Evolutionary conservation across 2,329 filamentous ascomycete genomes (phyloP), one percentile per base, ranked within the genome.

Genomic region (Aspergillus pseudoterreus): DNA sequence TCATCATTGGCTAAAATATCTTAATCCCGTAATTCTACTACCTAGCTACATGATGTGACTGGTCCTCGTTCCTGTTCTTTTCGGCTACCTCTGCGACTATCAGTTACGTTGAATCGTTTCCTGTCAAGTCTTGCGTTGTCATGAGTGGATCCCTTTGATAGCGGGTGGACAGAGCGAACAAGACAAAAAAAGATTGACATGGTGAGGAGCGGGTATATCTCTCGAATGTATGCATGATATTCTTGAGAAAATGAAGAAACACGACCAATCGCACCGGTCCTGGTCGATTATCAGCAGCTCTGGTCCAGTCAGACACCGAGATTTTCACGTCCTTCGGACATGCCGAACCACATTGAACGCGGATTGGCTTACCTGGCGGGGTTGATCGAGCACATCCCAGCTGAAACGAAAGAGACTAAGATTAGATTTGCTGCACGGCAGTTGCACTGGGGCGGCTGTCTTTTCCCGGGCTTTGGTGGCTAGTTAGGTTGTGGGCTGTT

Each of bases 301-400:
- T 30, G 27, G 27, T 30, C 27, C 27, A 30, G 27, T 30, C 27
- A 30, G 27, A 11, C 6, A 30, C 27, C 27, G 27, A 30, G 27
- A 30, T 30, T 30, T 30, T 8, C 27, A 30, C 27, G 27, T 2
- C 27, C 27, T 30, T 30, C 27, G 27, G 27, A 30, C 27, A 30
- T 30, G 27, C 27, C 27, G 27, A 30, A 30, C 6, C 27, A 8
- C 27, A 30, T 30, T 30, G 27, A 11, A 30, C 8, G 27, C 3
- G 27, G 27, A 30, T 30, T 30, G 35, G 35, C 35, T 8, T 38
- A 4, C 15, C 12, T 4, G 9, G 35, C 14, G 35, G 35, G 35
- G 27, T 9, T 10, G 3, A 30, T 30, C 27, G 39, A 35, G 36
- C 6, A 57, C 55, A 57, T 50, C 47, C 52, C 55, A 55, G 55